Percentiles rank a stretch among this genome's conserved stretches.
Evolutionary conservation across 257 asterid genomes (phyloP).

Genomic region (Nicotiana obtusifolia): DNA sequence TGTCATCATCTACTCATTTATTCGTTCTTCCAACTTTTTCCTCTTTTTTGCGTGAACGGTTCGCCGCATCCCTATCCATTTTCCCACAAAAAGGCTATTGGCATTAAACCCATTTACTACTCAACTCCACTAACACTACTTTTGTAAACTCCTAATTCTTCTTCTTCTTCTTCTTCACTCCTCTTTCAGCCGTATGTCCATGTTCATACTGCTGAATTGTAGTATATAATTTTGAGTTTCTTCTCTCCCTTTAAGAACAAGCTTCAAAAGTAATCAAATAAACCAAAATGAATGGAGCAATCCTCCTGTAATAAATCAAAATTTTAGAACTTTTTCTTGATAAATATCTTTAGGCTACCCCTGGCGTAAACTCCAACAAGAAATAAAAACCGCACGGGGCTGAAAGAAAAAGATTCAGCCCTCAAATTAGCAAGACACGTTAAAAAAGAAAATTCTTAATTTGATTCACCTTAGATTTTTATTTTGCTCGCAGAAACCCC

Average conservation of each 20-base stretch:
- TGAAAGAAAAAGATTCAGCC: neutral
- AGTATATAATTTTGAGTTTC: neutral
- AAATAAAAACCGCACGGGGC: neutral
- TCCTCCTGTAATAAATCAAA: neutral
- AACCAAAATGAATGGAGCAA: neutral
- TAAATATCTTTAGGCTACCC: too few species aligned
- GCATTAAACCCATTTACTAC: neutral
- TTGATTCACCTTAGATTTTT: neutral
- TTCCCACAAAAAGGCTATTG: neutral
- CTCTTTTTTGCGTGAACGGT: neutral
- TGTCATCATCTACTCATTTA: constrained; percentile 10
- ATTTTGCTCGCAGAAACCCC: neutral
- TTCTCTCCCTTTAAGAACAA: neutral
- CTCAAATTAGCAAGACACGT: neutral
- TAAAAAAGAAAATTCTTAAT: neutral
- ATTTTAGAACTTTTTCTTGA: too few species aligned
- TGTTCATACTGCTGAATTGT: neutral
- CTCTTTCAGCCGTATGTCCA: neutral
- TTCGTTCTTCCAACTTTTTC: neutral
- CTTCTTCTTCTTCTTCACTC: neutral
- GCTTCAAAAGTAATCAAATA: neutral
- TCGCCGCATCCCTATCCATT: constrained; percentile 1
- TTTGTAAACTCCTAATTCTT: neutral
- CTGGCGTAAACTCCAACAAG: neutral
- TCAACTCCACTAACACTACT: neutral